Base-by-base conservation (phyloP, 2,329 filamentous ascomycete genomes). In the Bipolaris oryzae region DNA sequence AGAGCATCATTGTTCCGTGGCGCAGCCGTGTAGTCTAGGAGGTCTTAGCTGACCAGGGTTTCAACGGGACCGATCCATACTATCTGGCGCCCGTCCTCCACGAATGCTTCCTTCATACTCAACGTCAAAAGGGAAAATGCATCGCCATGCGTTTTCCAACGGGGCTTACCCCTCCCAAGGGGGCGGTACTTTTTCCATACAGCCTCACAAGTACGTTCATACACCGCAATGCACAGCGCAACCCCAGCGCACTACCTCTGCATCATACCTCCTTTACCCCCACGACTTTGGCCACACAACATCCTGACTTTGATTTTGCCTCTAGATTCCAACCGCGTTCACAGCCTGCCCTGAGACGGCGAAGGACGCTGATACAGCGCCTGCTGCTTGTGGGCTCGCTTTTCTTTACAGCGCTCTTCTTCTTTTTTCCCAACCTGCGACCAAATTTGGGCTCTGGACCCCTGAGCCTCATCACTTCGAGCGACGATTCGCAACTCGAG, bases 71-170 rank as follows among this genome's bases (percentile, higher is more conserved):
- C 65, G 62, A 66, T 63, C 66, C 61, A 31, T 31, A 31, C 45
- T 62, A 59, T 58, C 62, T 68, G 58, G 52, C 59, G 59, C 48
- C 51, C 55, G 62, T 60, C 64, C 58, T 58, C 66, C 73, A 77
- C 49, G 76, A 74, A 87, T 88, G 85, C 79, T 88, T 72, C 86
- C 86, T 64, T 83, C 84, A 70, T 84, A 87, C 81, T 81, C 80
- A 55, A 78, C 80, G 67, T 77, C 79, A 74, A 72, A 74, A 71
- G 74, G 87, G 81, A 90, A 89, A 87, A 92, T 95, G 87, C 90
- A 94, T 76, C 87, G 92, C 81, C 91, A 96, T 83, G 88, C 88
- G 76, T 94, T 90, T 78, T 86, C 89, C 62, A 96, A 95, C 81
- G 93, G 92, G 62, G 82, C 82, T 74, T 93, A 93, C 76, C 89